Evolutionary conservation across 2,329 filamentous ascomycete species (phyloP).

Genomic region (Xylariomycetidae sp.): DNA sequence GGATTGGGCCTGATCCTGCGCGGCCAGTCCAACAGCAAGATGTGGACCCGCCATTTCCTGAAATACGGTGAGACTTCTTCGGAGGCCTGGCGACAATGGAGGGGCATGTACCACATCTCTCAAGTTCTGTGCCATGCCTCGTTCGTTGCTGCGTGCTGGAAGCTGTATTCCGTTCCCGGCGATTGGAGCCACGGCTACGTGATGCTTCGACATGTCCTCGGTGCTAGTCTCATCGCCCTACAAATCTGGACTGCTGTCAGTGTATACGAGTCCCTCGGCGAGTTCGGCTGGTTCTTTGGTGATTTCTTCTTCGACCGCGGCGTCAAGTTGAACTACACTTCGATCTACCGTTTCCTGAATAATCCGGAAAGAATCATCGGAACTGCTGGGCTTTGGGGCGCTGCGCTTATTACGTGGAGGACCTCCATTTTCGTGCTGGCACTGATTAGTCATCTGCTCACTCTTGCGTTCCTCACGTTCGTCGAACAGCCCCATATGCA

Average conservation of each 20-base stretch:
- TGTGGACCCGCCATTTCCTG: conserved; percentile 95
- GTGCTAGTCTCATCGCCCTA: conserved; percentile 70
- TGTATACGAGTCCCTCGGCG: conserved; percentile 90
- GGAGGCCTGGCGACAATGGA: conserved; percentile 98
- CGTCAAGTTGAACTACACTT: conserved; percentile 87
- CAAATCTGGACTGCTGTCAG: conserved; percentile 91
- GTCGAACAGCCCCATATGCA: conserved; percentile 98
- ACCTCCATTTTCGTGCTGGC: conserved; percentile 81
- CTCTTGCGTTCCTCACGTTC: conserved; percentile 81
- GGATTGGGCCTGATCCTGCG: conserved; percentile 82
- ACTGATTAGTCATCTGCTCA: conserved; percentile 76
- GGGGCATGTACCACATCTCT: conserved; percentile 88
- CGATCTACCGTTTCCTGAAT: conserved; percentile 97
- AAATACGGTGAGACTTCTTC: conserved; percentile 88
- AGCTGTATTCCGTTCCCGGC: conserved; percentile 83
- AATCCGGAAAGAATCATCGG: conserved; percentile 94
- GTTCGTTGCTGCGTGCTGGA: conserved; percentile 89
- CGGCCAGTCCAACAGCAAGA: conserved; percentile 81
- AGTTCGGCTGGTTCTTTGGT: conserved; percentile 98
- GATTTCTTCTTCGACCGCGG: conserved; percentile 96
- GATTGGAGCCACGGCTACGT: conserved; percentile 86
- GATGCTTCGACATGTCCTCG: conserved; percentile 80
- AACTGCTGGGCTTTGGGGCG: conserved; percentile 90
- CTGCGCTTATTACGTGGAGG: conserved; percentile 89
- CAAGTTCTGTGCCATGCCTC: conserved; percentile 85